Evolutionary conservation across 306 rosid species (phyloP), one percentile per base, ranked within the genome.

Genomic region (Quercus gilva): DNA sequence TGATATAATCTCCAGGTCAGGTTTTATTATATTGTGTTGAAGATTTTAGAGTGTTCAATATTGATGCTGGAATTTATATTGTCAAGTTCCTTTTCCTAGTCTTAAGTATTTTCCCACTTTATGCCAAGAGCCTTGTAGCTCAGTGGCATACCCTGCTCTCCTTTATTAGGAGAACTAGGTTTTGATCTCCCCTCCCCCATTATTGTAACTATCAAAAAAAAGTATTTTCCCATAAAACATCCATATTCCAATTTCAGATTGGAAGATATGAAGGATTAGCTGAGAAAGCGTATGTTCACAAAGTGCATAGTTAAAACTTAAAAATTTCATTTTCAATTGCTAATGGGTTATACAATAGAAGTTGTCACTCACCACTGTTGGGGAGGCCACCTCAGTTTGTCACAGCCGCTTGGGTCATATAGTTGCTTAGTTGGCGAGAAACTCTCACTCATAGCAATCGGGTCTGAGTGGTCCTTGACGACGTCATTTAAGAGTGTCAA

Each of bases 221-320:
- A 31, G 5, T 31, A 31, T 31, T 31, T 31, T 31, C 33, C 33
- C 33, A 31, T 31, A 31, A 31, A 31, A 31, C 33, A 31, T 31
- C 33, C 55, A 15, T 61, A 10, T 80, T 79, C 65, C 73, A 64
- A 79, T 75, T 88, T 79, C 89, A 94, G 99, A 83, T 80, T 92
- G 81, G 90, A 90, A 86, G 97, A 90, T 80, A 92, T 91, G 99
- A 94, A 92, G 75, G 85, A 81, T 85, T 97, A 94, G 82, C 85
- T 94, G 79, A 90, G 96, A 85, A 94, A 91, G 87, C 94, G 88
- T 71, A 90, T 94, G 94, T 92, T 91, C 85, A 92, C 74, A 20
- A 94, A 94, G 82, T 95, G 99, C 71, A 79, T 89, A 49, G 89
- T 92, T 68, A 92, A 75, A 77, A 91, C 33, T 0, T 31, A 31